Percentiles rank a stretch among this genome's conserved stretches.
Evolutionary conservation across 139 green algal genomes (phyloP).

Genomic region (Chlamydomonas sphaeroides): DNA sequence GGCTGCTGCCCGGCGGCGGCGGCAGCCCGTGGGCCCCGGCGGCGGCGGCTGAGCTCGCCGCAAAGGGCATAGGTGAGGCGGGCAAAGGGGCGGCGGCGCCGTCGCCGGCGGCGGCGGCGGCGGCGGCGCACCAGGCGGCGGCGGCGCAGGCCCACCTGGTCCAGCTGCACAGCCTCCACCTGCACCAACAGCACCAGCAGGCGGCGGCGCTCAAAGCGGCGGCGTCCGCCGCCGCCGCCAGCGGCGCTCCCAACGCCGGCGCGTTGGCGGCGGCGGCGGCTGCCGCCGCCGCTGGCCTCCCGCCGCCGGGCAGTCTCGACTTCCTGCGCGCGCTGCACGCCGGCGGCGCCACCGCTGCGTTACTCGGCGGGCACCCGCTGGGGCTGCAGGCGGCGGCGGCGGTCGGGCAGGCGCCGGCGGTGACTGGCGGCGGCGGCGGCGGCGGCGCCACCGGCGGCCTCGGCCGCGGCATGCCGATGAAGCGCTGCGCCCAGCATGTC

Average conservation of each 20-base stretch:
- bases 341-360: no score
- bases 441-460: background rate
- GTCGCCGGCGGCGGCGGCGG: background rate
- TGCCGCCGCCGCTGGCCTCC: background rate
- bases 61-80: no score
- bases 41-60: background rate
- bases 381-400: conserved; percentile 9
- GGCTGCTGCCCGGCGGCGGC: background rate
- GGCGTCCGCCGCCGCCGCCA: background rate
- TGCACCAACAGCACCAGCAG: background rate
- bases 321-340: no score
- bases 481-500: conserved; percentile 72
- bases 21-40: background rate
- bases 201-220: background rate
- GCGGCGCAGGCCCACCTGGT: no score
- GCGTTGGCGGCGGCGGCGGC: background rate
- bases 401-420: background rate
- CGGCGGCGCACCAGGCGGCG: no score
- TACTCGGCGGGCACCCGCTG: background rate
- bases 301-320: background rate
- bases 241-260: background rate
- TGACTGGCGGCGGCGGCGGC: background rate
- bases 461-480: conserved; percentile 32
- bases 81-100: no score
- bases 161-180: background rate